These are phyloP conservation scores for sorghum (Sorghum bicolor) DNA, from an alignment of 176 grass and related monocot species.

Conservation along the genomic window Sorghum_bicolor_NCBIv3 NC_012871.2:70512001-70512500, in stretches of 20 bases:
- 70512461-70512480: conserved; percentile 26
- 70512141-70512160: conserved; percentile 30
- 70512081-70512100: conserved; percentile 4
- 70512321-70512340: conserved; percentile 27
- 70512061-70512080: neutral
- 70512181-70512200: neutral
- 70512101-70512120: conserved; percentile 22
- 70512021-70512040: conserved; percentile 40
- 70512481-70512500: neutral
- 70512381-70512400: conserved; percentile 32
- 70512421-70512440: neutral
- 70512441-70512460: neutral
- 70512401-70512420: neutral
- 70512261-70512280: conserved; percentile 50
- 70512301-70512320: conserved; percentile 33
- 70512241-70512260: neutral
- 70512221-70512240: neutral
- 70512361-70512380: neutral
- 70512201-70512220: conserved; percentile 20
- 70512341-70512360: conserved; percentile 34
- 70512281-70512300: conserved; percentile 47
- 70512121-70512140: conserved; percentile 18
- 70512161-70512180: conserved; percentile 9
- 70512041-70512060: conserved; percentile 16
- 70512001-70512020: conserved; percentile 2